These are phyloP conservation scores for Clarireedia monteithiana DNA, from an alignment of 2,329 filamentous ascomycete species.

Conservation along the genomic window DNA sequence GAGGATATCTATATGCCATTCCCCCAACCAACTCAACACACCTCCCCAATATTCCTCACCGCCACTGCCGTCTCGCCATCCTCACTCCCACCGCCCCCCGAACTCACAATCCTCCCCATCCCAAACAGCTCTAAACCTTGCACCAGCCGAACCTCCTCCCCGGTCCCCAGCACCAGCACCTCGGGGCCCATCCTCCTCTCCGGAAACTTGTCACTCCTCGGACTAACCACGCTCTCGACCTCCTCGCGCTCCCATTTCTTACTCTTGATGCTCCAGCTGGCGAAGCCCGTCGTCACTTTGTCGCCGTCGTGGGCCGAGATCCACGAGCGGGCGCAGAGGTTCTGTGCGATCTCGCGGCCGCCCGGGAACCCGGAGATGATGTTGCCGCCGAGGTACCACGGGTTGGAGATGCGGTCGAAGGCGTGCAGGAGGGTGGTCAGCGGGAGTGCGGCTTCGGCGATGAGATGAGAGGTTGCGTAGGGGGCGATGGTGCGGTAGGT, in stretches of 20 bases:
- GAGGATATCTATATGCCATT: too few relatives aligned
- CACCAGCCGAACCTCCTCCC: constrained; percentile 37
- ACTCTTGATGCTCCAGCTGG: constrained; percentile 42
- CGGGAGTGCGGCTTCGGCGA: constrained; percentile 48
- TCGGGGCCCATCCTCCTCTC: constrained; percentile 30
- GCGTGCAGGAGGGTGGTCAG: constrained; percentile 58
- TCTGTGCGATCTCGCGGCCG: constrained; percentile 48
- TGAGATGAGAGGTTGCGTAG: constrained; percentile 50
- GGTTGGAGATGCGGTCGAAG: constrained; percentile 51
- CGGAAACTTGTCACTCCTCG: constrained; percentile 18
- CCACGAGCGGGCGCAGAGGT: constrained; percentile 48
- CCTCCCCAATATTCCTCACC: not conserved
- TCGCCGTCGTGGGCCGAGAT: constrained; percentile 54
- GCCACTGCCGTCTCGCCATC: too few relatives aligned
- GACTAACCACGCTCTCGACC: constrained; percentile 33
- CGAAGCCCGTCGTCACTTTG: constrained; percentile 46
- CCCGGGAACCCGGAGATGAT: constrained; percentile 48
- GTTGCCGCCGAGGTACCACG: constrained; percentile 54
- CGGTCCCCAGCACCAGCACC: constrained; percentile 35
- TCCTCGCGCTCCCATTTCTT: constrained; percentile 38
- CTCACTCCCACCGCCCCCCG: constrained; percentile 30
- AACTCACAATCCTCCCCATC: constrained; percentile 27
- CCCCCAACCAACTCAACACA: not conserved
- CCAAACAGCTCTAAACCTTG: not conserved
- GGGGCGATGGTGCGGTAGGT: constrained; percentile 39